Conservation (phyloP, 2,329 filamentous ascomycete genomes). For the Exophiala oligosperma region DNA sequence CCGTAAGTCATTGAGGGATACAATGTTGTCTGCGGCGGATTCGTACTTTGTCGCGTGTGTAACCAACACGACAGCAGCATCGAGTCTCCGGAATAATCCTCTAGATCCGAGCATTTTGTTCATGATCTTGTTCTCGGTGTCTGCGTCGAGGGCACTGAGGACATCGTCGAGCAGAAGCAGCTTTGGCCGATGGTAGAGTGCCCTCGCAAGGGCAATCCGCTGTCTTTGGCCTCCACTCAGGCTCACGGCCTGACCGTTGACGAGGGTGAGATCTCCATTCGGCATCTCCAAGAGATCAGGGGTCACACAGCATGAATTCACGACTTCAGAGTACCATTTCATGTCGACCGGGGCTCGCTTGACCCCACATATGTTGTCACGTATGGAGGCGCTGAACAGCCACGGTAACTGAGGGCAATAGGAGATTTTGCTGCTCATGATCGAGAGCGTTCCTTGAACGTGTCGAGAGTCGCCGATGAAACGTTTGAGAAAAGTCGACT, state of each 20-base stretch:
- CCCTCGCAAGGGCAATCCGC: conserved; percentile 42
- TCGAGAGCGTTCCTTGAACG: background rate
- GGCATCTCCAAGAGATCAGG: conserved; percentile 26
- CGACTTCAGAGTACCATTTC: conserved; percentile 29
- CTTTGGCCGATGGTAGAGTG: conserved; percentile 50
- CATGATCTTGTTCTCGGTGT: conserved; percentile 51
- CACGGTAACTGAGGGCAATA: conserved; percentile 18
- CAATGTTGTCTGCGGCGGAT: conserved; percentile 42
- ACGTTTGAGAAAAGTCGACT: conserved; percentile 19
- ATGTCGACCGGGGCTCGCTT: background rate
- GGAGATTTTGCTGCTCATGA: background rate
- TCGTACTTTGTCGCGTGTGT: conserved; percentile 36
- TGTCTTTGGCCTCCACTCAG: too few relatives aligned
- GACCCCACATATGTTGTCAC: conserved; percentile 27
- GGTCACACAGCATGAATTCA: conserved; percentile 25
- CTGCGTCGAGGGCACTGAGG: conserved; percentile 50
- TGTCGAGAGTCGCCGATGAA: conserved; percentile 13
- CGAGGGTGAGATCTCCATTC: conserved; percentile 21
- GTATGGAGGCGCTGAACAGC: conserved; percentile 17
- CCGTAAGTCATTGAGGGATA: conserved; percentile 34
- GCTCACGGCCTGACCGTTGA: conserved; percentile 23
- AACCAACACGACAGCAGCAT: conserved; percentile 40
- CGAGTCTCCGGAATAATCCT: conserved; percentile 45
- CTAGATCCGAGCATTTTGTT: conserved; percentile 46
- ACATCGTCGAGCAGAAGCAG: conserved; percentile 53